Evolutionary conservation across 495 filamentous ascomycete genomes (phyloP), one percentile per base, ranked within the genome.

Genomic region (Astrothelium macrocarpum): DNA sequence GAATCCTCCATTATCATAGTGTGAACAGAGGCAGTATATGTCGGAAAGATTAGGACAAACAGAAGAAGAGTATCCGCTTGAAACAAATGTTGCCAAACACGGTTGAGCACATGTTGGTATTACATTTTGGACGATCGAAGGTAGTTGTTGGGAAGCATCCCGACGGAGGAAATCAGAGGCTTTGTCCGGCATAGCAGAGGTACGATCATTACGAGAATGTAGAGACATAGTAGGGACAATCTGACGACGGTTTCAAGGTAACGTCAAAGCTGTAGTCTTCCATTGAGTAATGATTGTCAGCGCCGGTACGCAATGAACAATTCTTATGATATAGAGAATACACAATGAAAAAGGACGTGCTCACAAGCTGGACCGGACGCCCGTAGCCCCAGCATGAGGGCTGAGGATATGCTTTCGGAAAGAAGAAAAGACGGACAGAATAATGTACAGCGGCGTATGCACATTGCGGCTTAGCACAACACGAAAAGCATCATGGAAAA

Each of bases 1-100:
- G 64, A 63, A 68, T 46, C 68, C 68, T 20, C 62, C 32, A 12
- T 39, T 46, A 59, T 64, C 68, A 56, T 70, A 70, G 11, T 53
- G 25, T 32, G 58, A 46, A 61, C 68, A 70, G 9, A 70, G 59
- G 53, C 68, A 70, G 12, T n/a, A 56, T 26, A 56, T 9, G 25
- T 56, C 49, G 23, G 49, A 56, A 26, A 29, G 49, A 56, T 28
- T 16, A 56, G 49, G 49, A 20, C 49, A 56, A 56, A 56, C 49
- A 29, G 49, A 56, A 29, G 25, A 56, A 56, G 49, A 29, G 25
- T 56, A 56, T 56, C 49, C 49, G 16, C 9, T 25, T 56, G 49
- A 56, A 29, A 56, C 25, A 29, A 56, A 56, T 11, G 25, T n/a
- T 56, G 49, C 49, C 2, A 56, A 16, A 29, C 49, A 56, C 10